phyloP scores from a whole-genome alignment of 192 early-diverging fungal species.

The Coemansia sp. region DNA sequence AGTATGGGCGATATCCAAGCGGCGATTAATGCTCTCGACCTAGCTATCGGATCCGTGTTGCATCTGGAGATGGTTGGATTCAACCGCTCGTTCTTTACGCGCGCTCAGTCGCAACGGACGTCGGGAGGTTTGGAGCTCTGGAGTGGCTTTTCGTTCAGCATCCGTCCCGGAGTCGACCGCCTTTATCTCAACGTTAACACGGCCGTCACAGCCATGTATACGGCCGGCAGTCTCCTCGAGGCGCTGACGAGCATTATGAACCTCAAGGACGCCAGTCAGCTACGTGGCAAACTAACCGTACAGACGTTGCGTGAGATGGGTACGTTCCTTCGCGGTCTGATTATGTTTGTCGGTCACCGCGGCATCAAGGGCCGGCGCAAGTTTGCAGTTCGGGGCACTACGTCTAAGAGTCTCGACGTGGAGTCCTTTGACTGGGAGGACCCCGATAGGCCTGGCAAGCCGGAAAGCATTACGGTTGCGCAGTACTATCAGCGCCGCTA shows the following conservation, averaged over 20 bases:
- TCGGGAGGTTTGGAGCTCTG: conserved; percentile 85
- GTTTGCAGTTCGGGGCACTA: conserved; percentile 73
- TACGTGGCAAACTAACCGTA: conserved; percentile 21
- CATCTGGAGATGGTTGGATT: conserved; percentile 78
- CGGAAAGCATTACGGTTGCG: conserved; percentile 69
- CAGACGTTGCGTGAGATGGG: conserved; percentile 22
- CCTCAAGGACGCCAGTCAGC: conserved; percentile 53
- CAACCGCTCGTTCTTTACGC: conserved; percentile 90
- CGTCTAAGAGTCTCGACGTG: conserved; percentile 62
- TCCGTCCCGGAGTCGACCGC: conserved; percentile 73
- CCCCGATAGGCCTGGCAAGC: conserved; percentile 37
- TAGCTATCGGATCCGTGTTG: conserved; percentile 82
- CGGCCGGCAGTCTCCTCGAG: conserved; percentile 69
- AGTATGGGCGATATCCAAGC: conserved; percentile 36
- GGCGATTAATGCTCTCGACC: conserved; percentile 73
- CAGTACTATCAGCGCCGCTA: conserved; percentile 80
- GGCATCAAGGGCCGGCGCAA: conserved; percentile 66
- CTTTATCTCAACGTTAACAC: conserved; percentile 79
- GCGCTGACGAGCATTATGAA: conserved; percentile 70
- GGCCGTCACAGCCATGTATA: conserved; percentile 69
- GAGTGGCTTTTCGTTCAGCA: conserved; percentile 91
- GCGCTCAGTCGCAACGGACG: conserved; percentile 56
- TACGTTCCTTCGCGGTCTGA: conserved; percentile 56
- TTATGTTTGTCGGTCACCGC: conserved; percentile 62
- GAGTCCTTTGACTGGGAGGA: conserved; percentile 75